Conservation (phyloP, 2,329 filamentous ascomycete species). For the Pyricularia grisea region DNA sequence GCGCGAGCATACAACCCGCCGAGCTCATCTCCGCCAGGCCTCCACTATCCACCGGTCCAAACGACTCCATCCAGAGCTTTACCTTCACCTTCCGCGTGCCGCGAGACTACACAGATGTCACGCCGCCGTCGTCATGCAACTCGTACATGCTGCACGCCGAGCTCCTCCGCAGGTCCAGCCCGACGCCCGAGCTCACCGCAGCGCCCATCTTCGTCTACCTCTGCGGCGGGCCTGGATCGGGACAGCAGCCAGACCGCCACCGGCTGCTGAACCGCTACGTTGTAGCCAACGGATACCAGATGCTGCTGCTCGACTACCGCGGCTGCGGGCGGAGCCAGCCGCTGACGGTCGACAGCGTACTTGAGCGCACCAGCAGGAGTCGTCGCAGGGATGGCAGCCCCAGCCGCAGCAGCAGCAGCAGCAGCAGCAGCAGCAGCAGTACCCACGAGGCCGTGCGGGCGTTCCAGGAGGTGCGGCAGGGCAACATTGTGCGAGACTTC, state of each 20-base stretch:
- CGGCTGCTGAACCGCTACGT: conserved; percentile 42
- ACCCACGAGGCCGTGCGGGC: not conserved
- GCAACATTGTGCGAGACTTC: conserved; percentile 64
- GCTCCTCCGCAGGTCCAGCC: not conserved
- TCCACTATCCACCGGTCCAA: not conserved
- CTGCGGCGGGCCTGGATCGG: conserved; percentile 60
- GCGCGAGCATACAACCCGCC: not conserved
- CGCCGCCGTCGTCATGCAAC: conserved; percentile 1
- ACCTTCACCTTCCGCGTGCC: conserved; percentile 8
- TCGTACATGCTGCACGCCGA: not conserved
- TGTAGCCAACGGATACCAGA: conserved; percentile 56
- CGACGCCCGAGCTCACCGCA: not conserved
- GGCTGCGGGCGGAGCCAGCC: conserved; percentile 60
- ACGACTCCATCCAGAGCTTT: not conserved
- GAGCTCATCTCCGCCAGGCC: not conserved
- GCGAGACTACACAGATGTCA: conserved; percentile 4
- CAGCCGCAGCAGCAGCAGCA: conserved; percentile 36
- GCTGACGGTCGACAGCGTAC: conserved; percentile 47
- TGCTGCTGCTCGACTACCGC: conserved; percentile 61
- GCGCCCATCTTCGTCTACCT: conserved; percentile 41
- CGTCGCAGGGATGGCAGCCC: conserved; percentile 25
- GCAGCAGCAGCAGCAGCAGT: too few relatives aligned
- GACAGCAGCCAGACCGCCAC: conserved; percentile 17
- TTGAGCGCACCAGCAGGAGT: conserved; percentile 30
- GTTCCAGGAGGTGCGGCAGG: conserved; percentile 48